phyloP scores from a whole-genome alignment of 2,329 filamentous ascomycete genomes.

The Penicillium frequentans region DNA sequence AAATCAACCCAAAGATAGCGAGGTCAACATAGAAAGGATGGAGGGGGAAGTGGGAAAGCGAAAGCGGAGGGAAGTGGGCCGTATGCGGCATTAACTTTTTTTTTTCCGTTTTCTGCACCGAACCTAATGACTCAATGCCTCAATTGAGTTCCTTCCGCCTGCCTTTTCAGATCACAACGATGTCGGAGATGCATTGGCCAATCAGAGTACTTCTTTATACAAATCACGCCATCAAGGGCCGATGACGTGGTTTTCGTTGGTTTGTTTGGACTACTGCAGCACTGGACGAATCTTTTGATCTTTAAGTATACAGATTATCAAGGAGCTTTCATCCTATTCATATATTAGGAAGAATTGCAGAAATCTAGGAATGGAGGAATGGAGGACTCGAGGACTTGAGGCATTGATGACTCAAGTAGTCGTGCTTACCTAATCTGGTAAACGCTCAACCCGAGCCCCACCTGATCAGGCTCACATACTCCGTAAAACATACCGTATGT shows the following conservation, averaged over 20 bases:
- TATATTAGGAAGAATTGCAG: too few relatives aligned
- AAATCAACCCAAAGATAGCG: conserved; percentile 3
- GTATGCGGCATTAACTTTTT: conserved; percentile 8
- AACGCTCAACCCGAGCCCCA: neutral
- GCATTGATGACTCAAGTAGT: neutral
- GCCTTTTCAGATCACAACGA: conserved; percentile 15
- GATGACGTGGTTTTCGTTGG: neutral
- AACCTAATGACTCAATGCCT: neutral
- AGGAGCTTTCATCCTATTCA: too few relatives aligned
- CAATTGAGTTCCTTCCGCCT: conserved; percentile 20
- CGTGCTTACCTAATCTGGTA: neutral
- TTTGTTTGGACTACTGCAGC: too few relatives aligned
- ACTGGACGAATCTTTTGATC: too few relatives aligned
- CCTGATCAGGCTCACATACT: neutral
- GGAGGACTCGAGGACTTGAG: neutral
- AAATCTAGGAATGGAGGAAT: neutral
- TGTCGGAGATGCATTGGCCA: conserved; percentile 20
- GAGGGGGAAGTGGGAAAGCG: conserved; percentile 13
- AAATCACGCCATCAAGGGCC: neutral
- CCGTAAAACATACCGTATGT: neutral
- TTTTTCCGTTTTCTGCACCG: neutral
- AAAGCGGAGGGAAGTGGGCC: conserved; percentile 26
- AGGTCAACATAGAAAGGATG: conserved; percentile 2
- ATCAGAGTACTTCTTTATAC: conserved; percentile 10
- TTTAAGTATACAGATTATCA: too few relatives aligned